phyloP scores from a whole-genome alignment of 352 stramenopile genomes.

The Globisporangium yorkense region DNA sequence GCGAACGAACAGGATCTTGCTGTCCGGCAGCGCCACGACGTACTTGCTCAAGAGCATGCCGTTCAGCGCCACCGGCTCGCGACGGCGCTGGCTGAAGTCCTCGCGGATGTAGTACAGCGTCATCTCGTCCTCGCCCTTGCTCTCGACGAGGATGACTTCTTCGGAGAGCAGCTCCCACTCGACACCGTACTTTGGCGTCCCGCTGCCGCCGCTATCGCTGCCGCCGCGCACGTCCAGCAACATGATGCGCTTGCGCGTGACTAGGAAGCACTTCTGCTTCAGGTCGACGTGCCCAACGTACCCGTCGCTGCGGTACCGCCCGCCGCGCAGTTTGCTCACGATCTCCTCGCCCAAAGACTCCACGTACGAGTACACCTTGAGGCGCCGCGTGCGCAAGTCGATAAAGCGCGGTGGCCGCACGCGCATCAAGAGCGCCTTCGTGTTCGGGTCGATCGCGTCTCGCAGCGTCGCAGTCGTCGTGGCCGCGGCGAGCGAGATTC shows the following conservation, averaged over 20 bases:
- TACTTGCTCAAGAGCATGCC: slow-evolving; percentile 82
- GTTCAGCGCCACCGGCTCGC: slow-evolving; percentile 15
- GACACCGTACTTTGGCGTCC: slow-evolving; percentile 64
- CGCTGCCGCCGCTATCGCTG: neutral
- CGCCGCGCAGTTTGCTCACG: slow-evolving; percentile 70
- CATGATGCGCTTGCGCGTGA: slow-evolving; percentile 80
- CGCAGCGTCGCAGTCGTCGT: slow-evolving; percentile 70
- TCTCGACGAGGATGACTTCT: slow-evolving; percentile 78
- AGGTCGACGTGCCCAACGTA: slow-evolving; percentile 81
- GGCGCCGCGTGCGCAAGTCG: slow-evolving; percentile 62
- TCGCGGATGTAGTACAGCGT: slow-evolving; percentile 75
- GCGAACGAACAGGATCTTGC: slow-evolving; percentile 72
- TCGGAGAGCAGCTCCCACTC: slow-evolving; percentile 76
- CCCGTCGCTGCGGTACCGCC: slow-evolving; percentile 68
- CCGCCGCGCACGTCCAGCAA: slow-evolving; percentile 62
- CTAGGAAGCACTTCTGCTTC: slow-evolving; percentile 79
- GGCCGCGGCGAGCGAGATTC: slow-evolving; percentile 66
- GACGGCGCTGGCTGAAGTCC: slow-evolving; percentile 31
- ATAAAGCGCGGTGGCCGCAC: slow-evolving; percentile 77
- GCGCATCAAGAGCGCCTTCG: slow-evolving; percentile 71
- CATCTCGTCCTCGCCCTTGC: slow-evolving; percentile 22
- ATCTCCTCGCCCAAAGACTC: slow-evolving; percentile 86
- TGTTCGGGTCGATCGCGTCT: slow-evolving; percentile 76
- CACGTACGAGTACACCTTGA: slow-evolving; percentile 87
- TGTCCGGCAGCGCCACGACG: slow-evolving; percentile 61